A percentile compares a stretch with the other conserved stretches of the same genome.
Conservation (phyloP, 202 grass and related monocot genomes). For the Digitaria exilis region DNA sequence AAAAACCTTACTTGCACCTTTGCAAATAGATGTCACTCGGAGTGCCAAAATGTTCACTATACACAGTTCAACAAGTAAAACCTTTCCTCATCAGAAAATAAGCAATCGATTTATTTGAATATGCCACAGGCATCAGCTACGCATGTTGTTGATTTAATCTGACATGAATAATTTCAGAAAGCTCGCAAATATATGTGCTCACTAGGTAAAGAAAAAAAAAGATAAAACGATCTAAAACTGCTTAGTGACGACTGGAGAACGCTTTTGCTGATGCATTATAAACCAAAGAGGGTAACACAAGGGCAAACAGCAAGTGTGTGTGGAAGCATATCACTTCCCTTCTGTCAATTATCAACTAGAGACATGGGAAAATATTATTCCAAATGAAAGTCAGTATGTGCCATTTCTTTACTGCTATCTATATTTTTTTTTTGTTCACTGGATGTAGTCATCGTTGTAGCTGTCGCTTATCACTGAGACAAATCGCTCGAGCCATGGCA, state of each 20-base stretch:
- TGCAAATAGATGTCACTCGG: not conserved
- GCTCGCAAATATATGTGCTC: not conserved
- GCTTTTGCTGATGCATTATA: slow-evolving; percentile 19
- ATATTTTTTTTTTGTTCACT: slow-evolving; percentile 58
- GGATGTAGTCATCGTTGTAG: slow-evolving; percentile 96
- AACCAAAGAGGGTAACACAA: not conserved
- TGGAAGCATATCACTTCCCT: slow-evolving; percentile 36
- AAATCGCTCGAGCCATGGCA: slow-evolving; percentile 99
- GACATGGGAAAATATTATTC: slow-evolving; percentile 45
- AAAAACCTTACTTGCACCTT: not conserved
- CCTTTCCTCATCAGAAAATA: not conserved
- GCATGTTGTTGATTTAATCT: not conserved
- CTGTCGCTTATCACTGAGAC: slow-evolving; percentile 97
- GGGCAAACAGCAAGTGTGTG: not conserved
- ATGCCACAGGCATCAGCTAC: not conserved
- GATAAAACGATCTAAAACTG: not conserved
- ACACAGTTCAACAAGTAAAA: not conserved
- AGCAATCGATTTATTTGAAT: not conserved
- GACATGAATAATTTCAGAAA: not conserved
- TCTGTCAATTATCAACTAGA: slow-evolving; percentile 33
- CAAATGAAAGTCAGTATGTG: slow-evolving; percentile 40
- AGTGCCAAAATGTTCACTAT: not conserved
- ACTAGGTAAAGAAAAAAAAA: not conserved
- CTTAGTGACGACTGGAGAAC: not conserved
- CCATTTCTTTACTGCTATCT: slow-evolving; percentile 52